A percentile compares a stretch with the other conserved stretches of the same genome.
These are phyloP conservation scores for Xenoacremonium recifei DNA, from an alignment of 2,329 filamentous ascomycete genomes.

Conservation along the genomic window DNA sequence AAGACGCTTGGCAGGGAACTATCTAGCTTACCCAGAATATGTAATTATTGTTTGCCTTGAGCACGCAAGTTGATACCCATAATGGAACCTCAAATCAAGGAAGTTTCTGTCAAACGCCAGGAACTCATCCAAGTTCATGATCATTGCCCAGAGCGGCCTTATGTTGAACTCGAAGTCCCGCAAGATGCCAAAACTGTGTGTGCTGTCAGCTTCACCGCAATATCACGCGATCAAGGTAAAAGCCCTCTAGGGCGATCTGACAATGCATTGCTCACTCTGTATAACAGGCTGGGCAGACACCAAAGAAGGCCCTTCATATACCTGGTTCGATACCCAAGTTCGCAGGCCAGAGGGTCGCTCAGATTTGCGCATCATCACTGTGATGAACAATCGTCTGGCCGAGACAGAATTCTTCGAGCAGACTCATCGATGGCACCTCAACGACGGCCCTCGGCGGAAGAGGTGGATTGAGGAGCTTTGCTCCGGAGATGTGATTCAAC, in stretches of 20 bases:
- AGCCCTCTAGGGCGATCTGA: not conserved
- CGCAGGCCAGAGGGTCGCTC: constrained; percentile 13
- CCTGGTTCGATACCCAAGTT: constrained; percentile 17
- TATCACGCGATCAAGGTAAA: constrained; percentile 15
- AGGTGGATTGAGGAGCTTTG: constrained; percentile 12
- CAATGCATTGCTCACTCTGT: no score
- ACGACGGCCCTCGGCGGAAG: constrained; percentile 4
- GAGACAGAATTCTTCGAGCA: constrained; percentile 6
- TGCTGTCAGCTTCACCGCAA: constrained; percentile 9
- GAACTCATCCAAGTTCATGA: constrained; percentile 14
- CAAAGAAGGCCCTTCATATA: constrained; percentile 9
- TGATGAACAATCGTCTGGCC: constrained; percentile 10
- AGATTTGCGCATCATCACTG: constrained; percentile 10
- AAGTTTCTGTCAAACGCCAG: no score
- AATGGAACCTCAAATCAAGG: no score
- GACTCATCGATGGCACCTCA: constrained; percentile 1
- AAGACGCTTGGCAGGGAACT: no score
- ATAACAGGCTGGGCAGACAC: constrained; percentile 17
- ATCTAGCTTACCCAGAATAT: no score
- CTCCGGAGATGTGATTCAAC: constrained; percentile 12
- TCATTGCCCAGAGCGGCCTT: constrained; percentile 12
- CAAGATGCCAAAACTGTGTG: constrained; percentile 10
- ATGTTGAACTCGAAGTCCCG: constrained; percentile 12
- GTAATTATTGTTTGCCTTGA: no score
- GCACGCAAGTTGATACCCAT: no score